phyloP scores from a whole-genome alignment of 768 basidiomycete species.

The Candolleomyces eurysporus region DNA sequence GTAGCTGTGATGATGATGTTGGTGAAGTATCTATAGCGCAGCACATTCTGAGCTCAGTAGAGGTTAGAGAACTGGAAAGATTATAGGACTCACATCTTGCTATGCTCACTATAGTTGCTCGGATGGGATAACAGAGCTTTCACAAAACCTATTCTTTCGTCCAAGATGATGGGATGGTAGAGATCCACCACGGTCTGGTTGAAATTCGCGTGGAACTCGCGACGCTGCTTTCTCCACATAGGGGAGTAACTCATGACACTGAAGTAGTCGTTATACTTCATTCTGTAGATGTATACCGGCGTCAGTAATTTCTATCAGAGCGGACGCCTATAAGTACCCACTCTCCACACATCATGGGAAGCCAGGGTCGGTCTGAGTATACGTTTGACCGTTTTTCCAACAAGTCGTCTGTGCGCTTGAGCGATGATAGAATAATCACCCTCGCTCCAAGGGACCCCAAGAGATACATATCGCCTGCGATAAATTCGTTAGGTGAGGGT shows the following conservation, averaged over 20 bases:
- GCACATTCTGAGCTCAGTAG: background rate
- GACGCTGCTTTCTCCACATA: slow-evolving; percentile 17
- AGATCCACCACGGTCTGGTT: slow-evolving; percentile 13
- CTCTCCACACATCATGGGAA: slow-evolving; percentile 12
- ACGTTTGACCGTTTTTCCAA: slow-evolving; percentile 14
- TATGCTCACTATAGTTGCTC: slow-evolving; percentile 19
- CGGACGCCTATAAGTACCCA: background rate
- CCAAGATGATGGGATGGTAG: slow-evolving; percentile 24
- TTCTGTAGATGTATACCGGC: background rate
- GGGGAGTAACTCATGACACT: slow-evolving; percentile 16
- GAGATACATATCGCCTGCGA: slow-evolving; percentile 15
- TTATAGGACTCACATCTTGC: slow-evolving; percentile 22
- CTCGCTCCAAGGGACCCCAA: slow-evolving; percentile 11
- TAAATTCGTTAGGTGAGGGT: background rate
- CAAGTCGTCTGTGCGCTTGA: slow-evolving; percentile 10
- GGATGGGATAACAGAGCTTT: slow-evolving; percentile 19
- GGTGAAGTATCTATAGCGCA: background rate
- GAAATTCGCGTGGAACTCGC: slow-evolving; percentile 17
- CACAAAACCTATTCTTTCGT: slow-evolving; percentile 19
- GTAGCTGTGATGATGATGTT: background rate
- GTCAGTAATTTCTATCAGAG: background rate
- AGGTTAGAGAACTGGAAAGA: background rate
- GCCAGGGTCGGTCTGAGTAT: slow-evolving; percentile 9
- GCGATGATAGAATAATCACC: slow-evolving; percentile 10
- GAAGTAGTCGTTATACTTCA: background rate